Percentiles rank a stretch among this genome's conserved stretches.
phyloP scores from a whole-genome alignment of 352 stramenopile genomes.

The Globisporangium cystogenes region DNA sequence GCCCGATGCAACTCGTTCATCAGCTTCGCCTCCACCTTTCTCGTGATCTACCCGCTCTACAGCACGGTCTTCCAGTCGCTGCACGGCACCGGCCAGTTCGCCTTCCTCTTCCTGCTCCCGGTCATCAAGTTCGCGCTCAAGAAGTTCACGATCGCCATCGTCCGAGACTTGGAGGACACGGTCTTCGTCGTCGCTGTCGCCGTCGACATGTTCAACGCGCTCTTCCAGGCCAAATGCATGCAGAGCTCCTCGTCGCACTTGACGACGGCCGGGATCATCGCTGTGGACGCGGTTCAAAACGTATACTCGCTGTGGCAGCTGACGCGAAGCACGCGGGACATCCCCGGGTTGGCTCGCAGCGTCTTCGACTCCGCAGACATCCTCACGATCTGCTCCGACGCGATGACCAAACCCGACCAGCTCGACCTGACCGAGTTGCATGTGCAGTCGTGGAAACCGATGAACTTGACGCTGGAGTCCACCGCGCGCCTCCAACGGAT shows the following conservation, averaged over 20 bases:
- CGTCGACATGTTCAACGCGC: constrained; percentile 10
- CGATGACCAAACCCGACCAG: background rate
- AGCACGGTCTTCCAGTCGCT: constrained; percentile 2
- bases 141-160: background rate
- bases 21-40: background rate
- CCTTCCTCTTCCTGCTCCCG: constrained; percentile 9
- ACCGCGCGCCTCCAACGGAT: background rate
- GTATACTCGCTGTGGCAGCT: constrained; percentile 1
- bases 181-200: background rate
- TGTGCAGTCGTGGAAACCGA: constrained; percentile 1
- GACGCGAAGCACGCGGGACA: background rate
- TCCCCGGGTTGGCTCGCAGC: background rate
- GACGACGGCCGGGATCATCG: constrained; percentile 15
- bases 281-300: constrained; percentile 6
- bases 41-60: constrained; percentile 8
- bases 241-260: constrained; percentile 10
- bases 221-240: constrained; percentile 15
- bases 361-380: background rate
- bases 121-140: constrained; percentile 7
- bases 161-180: constrained; percentile 4
- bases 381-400: background rate
- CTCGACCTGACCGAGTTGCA: background rate
- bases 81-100: background rate
- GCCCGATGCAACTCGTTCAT: background rate
- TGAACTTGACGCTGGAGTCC: background rate